These are phyloP conservation scores for Grosmannia huntii DNA, from an alignment of 2,329 filamentous ascomycete species.

Conservation along the genomic window DNA sequence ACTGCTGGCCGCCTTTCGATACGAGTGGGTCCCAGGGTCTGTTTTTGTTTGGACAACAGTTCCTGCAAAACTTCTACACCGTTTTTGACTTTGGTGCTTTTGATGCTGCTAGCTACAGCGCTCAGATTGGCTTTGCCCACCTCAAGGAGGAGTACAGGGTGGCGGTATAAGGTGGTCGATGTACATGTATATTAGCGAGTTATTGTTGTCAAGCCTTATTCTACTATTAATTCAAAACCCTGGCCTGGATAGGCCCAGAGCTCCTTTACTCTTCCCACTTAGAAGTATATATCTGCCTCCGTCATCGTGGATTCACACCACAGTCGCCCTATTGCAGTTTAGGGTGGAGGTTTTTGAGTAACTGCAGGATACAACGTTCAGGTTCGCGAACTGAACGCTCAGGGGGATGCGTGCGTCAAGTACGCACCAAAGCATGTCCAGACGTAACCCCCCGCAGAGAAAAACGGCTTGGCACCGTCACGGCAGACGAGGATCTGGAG, in stretches of 20 bases:
- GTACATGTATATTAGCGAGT: too few species aligned
- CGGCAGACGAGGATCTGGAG: slow-evolving; percentile 23
- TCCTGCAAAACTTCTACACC: slow-evolving; percentile 21
- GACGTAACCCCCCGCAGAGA: slow-evolving; percentile 14
- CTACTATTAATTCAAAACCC: background rate
- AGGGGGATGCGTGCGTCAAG: slow-evolving; percentile 22
- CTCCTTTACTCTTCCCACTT: background rate
- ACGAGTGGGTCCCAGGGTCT: slow-evolving; percentile 13
- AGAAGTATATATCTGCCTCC: background rate
- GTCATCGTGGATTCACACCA: background rate
- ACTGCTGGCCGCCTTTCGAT: slow-evolving; percentile 24
- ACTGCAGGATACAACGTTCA: slow-evolving; percentile 28
- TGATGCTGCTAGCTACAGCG: background rate
- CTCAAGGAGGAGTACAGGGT: background rate
- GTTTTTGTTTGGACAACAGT: slow-evolving; percentile 18
- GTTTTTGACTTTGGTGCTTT: slow-evolving; percentile 19
- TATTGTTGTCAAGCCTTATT: too few species aligned
- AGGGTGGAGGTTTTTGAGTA: background rate
- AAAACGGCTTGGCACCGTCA: slow-evolving; percentile 11
- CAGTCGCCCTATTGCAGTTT: background rate
- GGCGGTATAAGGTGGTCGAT: background rate
- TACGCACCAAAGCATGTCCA: slow-evolving; percentile 26
- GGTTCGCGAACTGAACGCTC: slow-evolving; percentile 27
- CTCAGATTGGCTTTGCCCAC: background rate
- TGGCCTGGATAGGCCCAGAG: background rate